A percentile compares a stretch with the other conserved stretches of the same genome.
Evolutionary conservation across 1,139 yeast genomes (phyloP).

Genomic region (Nakaseomyces delphensis): DNA sequence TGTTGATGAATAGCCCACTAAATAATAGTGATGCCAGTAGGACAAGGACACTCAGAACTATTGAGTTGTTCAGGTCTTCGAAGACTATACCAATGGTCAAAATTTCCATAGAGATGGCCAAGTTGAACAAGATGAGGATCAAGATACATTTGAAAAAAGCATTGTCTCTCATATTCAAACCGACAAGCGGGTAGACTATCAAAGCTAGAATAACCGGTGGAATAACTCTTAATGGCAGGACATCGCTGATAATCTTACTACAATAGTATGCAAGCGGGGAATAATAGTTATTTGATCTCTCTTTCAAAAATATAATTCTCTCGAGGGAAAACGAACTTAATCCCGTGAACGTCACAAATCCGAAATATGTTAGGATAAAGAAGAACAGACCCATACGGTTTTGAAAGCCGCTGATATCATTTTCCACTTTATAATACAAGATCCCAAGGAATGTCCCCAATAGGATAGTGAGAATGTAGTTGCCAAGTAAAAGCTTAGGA

Average conservation of each 20-base stretch:
- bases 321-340: constrained; percentile 82
- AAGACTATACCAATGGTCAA: constrained; percentile 78
- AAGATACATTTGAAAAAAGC: constrained; percentile 68
- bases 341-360: constrained; percentile 88
- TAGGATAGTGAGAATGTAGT: constrained; percentile 65
- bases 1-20: constrained; percentile 88
- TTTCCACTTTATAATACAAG: constrained; percentile 68
- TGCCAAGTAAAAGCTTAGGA: constrained; percentile 75
- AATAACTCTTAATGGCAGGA: constrained; percentile 76
- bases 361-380: constrained; percentile 81
- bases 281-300: constrained; percentile 89
- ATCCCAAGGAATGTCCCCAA: constrained; percentile 82
- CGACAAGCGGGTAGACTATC: constrained; percentile 86
- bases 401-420: constrained; percentile 93
- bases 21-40: constrained; percentile 76
- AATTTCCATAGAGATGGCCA: constrained; percentile 79
- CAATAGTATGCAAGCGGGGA: constrained; percentile 76
- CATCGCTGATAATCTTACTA: constrained; percentile 81
- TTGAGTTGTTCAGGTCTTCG: constrained; percentile 89
- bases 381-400: constrained; percentile 89
- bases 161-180: constrained; percentile 66
- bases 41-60: constrained; percentile 76
- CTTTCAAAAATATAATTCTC: constrained; percentile 79
- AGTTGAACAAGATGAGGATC: constrained; percentile 70
- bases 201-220: constrained; percentile 83